Evolutionary conservation across 2,329 filamentous ascomycete genomes (phyloP), one percentile per base, ranked within the genome.

Genomic region (Diplocarpon mali): DNA sequence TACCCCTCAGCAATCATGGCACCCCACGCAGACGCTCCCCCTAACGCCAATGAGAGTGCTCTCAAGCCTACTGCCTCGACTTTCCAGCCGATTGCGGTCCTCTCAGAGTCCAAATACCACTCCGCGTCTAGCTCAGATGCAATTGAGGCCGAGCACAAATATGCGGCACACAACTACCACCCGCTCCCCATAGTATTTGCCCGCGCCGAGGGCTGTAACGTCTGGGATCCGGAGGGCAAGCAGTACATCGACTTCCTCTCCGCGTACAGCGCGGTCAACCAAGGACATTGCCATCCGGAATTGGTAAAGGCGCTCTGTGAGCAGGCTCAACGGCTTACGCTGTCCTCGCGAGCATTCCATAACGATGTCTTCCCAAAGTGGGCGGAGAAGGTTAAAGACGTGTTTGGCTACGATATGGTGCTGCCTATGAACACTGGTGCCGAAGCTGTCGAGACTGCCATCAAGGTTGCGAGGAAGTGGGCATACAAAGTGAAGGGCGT

Each of bases 231-330:
- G 14, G 92, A 98, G 70, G 88, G 85, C 61, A 85, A 81, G 58
- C 82, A 95, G 65, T 96, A 98, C 67, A 80, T 96, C 59, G 92
- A 98, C 69, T 98, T 95, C 69, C 79, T 98, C 54, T 96, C 90
- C 38, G 92, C 92, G 54, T 98, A 98, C 74, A 93, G 85, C 57
- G 92, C 92, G 50, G 88, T 96, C 63, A 96, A 96, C 71, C 90
- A 96, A 68, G 90, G 90, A 52, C 90, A 98, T 67, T 96, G 90
- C 68, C 90, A 98, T 69, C 92, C 92, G 5, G 89, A 94, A 69
- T 80, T 96, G 46, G 80, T 98, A 63, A 89, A 90, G 65, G 85
- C 89, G 12, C 72, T 98, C 49, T 80, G 79, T 31, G 86, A 95
- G 54, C 92, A 98, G 69, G 92, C 92, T 38, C 77, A 82, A 53